Base-by-base conservation (phyloP, 805 yeast species). In the Pichia nanzhaoensis region DNA sequence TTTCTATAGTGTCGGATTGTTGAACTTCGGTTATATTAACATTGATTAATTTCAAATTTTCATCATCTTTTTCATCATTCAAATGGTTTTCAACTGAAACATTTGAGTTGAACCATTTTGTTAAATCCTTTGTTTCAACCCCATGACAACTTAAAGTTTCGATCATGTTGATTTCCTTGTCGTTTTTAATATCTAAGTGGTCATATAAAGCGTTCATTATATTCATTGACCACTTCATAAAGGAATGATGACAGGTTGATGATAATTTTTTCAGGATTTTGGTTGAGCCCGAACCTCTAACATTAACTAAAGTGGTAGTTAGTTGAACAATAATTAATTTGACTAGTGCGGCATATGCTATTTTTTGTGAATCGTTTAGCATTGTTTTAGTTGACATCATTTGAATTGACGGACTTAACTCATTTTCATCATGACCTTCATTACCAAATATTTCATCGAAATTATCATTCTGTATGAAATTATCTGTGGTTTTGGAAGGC, bases 271-370 rank as follows among this genome's bases (percentile, higher is more conserved):
- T 78, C 18, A 85, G 76, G 4, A 81, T 68, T 51, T 70, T 75
- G 9, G 73, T 66, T 3, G 75, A 66, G 3, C 77, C 74, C 0
- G 80, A 68, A 9, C 76, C 75, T 45, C 77, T 73, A 18, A 80
- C 60, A 41, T 69, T 66, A 1, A 93, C 90, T 47, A 90, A 64
- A n/a, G 78, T 80, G 0, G 86, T 76, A 17, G 95, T 95, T 83
- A 89, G 78, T 18, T 84, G 85, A 20, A 84, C 85, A 42, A 82
- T 74, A 5, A 84, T 72, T 31, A 93, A 73, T 53, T 85, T 83
- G 8, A 84, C 80, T 9, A 91, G 71, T 0, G 96, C 98, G 6
- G 85, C 84, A 58, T 93, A 93, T 2, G 98, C 98, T 50, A 90
- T 82, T 56, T 86, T 82, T 61, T 93, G 96, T 14, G 83, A 70